A percentile compares a stretch with the other conserved stretches of the same genome.
Conservation (phyloP, 768 basidiomycete genomes). For the Lentinus brumalis region DNA sequence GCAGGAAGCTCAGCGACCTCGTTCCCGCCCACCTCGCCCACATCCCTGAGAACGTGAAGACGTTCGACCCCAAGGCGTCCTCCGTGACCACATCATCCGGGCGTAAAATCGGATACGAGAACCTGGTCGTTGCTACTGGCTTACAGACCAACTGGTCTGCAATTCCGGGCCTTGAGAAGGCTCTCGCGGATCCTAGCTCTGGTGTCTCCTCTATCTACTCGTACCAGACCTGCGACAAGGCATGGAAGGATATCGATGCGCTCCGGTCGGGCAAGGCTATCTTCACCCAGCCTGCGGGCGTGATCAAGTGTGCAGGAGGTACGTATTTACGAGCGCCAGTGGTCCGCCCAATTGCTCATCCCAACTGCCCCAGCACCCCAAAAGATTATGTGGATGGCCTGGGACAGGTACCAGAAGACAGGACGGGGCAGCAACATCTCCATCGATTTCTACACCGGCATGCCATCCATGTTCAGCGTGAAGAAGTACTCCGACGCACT, state of each 20-base stretch:
- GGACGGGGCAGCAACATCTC: constrained; percentile 57
- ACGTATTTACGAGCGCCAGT: constrained; percentile 11
- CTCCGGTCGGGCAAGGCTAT: constrained; percentile 81
- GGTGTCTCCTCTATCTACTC: constrained; percentile 94
- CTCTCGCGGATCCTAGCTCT: constrained; percentile 73
- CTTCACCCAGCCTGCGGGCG: constrained; percentile 92
- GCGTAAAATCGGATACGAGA: constrained; percentile 75
- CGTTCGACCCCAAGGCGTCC: constrained; percentile 77
- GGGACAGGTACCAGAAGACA: constrained; percentile 75
- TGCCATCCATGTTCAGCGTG: constrained; percentile 95
- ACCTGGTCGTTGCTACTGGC: constrained; percentile 86
- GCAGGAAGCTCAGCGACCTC: constrained; percentile 64
- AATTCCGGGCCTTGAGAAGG: constrained; percentile 72
- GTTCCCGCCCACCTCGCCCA: constrained; percentile 75
- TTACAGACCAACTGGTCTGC: constrained; percentile 83
- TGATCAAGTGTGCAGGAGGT: constrained; percentile 95
- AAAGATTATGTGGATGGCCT: constrained; percentile 98
- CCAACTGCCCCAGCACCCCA: constrained; percentile 61
- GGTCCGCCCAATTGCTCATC: neutral
- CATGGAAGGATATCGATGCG: constrained; percentile 79
- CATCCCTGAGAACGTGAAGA: constrained; percentile 67
- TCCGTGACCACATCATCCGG: constrained; percentile 74
- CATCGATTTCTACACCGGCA: constrained; percentile 84
- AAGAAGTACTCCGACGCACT: constrained; percentile 94
- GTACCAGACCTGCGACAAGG: constrained; percentile 86